Evolutionary conservation across 768 basidiomycete species (phyloP).

Genomic region (Kwoniella botswanensis): DNA sequence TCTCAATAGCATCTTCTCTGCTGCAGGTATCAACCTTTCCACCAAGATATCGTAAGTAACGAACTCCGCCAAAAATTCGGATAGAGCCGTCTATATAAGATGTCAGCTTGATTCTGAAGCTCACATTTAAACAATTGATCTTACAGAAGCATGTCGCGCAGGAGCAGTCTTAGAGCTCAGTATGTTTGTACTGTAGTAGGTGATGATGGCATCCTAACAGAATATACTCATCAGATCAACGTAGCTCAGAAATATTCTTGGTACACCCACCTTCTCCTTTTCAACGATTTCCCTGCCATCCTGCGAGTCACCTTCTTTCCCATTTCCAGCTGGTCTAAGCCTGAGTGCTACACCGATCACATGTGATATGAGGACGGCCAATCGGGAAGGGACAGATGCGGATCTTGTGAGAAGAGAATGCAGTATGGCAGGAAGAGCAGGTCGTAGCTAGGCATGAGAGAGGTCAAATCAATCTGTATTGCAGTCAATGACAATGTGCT

Average conservation of each 20-base stretch:
- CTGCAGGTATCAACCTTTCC: conserved; percentile 67
- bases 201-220: conserved; percentile 66
- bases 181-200: conserved; percentile 67
- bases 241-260: conserved; percentile 37
- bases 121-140: conserved; percentile 10
- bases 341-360: conserved; percentile 73
- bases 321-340: conserved; percentile 57
- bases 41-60: conserved; percentile 65
- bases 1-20: conserved; percentile 79
- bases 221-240: conserved; percentile 13
- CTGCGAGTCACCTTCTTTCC: conserved; percentile 61
- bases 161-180: conserved; percentile 72
- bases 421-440: conserved; percentile 60
- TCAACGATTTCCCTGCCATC: conserved; percentile 54
- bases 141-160: conserved; percentile 65
- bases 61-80: conserved; percentile 68
- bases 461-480: no score
- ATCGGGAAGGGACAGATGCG: conserved; percentile 60
- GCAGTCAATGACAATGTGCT: background rate
- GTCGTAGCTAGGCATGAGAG: conserved; percentile 24
- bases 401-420: conserved; percentile 66
- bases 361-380: conserved; percentile 68
- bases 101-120: conserved; percentile 43
- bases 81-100: conserved; percentile 54
- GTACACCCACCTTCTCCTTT: conserved; percentile 60